Evolutionary conservation across 2,329 filamentous ascomycete species (phyloP), one percentile per base, ranked within the genome.

Genomic region (Fusarium sp.): DNA sequence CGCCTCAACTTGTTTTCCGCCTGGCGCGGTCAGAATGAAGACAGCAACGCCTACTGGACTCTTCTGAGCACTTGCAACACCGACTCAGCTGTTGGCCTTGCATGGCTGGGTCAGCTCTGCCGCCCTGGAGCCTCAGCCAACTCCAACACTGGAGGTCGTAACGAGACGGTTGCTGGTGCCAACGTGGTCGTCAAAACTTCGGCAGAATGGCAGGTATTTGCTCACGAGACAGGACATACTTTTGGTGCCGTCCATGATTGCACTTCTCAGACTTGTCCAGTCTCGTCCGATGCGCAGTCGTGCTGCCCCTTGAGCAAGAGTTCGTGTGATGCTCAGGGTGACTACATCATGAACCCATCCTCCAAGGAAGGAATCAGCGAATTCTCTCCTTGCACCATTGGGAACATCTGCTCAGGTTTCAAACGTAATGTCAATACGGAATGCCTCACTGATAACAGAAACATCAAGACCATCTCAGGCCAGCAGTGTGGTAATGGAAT

Each of bases 241-340:
- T 98, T 97, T 80, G 95, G 95, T 49, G 96, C 95, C 10, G 94
- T 98, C 15, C 96, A 99, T 82, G 96, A 99, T 82, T 99, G 96
- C 82, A 92, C 90, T 6, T 79, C 84, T 0, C 70, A 82, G n/a
- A 88, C 92, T 5, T 98, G 95, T 79, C 87, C 93, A 66, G 86
- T 88, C 25, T 88, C 89, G 41, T 81, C 81, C 11, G 79, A 80
- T 15, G 82, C 79, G 60, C 86, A 86, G 74, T 82, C 87, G 76
- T 99, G 96, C 81, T 99, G 96, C 76, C 96, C 95, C 1, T 85
- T 97, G 12, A 92, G 86, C 74, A 78, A 84, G 14, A 80, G 69
- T 45, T 86, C 84, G 0, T 99, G 96, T 80, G 86, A 97, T 80
- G 96, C 96, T 27, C 84, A 86, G 45, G 91, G 89, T n/a, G 82